Base-by-base conservation (phyloP, 2,329 filamentous ascomycete genomes). In the Didymellaceae sp. region DNA sequence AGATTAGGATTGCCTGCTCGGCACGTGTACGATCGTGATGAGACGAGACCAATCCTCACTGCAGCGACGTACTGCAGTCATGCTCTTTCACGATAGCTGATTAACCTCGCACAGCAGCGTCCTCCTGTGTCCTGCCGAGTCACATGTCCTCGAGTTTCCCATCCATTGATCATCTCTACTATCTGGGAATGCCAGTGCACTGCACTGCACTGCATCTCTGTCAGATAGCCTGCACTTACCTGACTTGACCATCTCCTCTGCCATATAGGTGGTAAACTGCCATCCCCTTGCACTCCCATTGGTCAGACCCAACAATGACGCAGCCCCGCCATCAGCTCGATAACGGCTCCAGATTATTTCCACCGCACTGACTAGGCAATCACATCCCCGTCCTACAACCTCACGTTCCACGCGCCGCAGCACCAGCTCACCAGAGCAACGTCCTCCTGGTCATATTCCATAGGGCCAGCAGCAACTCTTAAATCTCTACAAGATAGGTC, bases 401-500 rank as follows among this genome's bases (percentile, higher is more conserved):
- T 13, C 26, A 28, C 43, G 35, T 43, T 34, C 32, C 32, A 39
- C 44, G 17, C 31, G n/a, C 18, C 31, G 18, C 32, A 39, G 14
- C 14, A 33, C 8, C 30, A 30, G 10, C 11, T 25, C 28, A 21
- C 5, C 16, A 35, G 26, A 17, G 21, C 20, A 9, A 11, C 18
- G n/a, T 10, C 6, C 10, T 13, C 16, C 13, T 26, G 4, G 6
- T 8, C 8, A n/a, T 37, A 13, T 31, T 2, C 20, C 1, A 13
- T 21, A n/a, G 10, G 38, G 9, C 18, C 10, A 11, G 11, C 16
- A 2, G 11, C n/a, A 21, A 13, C 11, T 11, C 45, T 18, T 14
- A 31, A 33, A 44, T n/a, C n/a, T n/a, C 26, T 33, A 38, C 71
- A 77, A 66, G 61, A 82, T 82, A 81, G 80, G 79, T 63, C 78